A percentile compares a stretch with the other conserved stretches of the same genome.
Evolutionary conservation across 2,329 filamentous ascomycete genomes (phyloP).

Genomic region (Fusarium sp.): DNA sequence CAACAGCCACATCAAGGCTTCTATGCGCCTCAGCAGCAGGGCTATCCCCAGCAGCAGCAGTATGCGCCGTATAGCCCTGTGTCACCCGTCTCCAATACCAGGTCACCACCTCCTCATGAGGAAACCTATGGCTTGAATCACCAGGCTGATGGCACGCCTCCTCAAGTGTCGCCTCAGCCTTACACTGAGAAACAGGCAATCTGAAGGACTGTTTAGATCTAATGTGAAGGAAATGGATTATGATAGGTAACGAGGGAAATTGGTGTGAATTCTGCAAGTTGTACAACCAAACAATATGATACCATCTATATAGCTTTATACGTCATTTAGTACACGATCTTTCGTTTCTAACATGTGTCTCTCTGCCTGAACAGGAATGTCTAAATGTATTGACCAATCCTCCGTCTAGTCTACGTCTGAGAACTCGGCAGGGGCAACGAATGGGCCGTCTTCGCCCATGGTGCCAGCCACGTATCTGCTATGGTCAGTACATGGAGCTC

Average conservation of each 20-base stretch:
- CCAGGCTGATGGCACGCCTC: slow-evolving; percentile 51
- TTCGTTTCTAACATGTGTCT: not conserved
- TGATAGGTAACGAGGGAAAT: not conserved
- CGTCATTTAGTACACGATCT: not conserved
- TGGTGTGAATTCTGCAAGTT: not conserved
- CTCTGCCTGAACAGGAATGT: not conserved
- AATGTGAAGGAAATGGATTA: not conserved
- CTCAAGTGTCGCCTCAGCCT: slow-evolving; percentile 32
- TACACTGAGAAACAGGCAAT: slow-evolving; percentile 44
- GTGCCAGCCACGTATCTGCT: slow-evolving; percentile 61
- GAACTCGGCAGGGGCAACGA: slow-evolving; percentile 55
- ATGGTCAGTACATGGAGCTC: not conserved
- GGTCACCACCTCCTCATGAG: slow-evolving; percentile 48
- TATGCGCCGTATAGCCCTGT: not conserved
- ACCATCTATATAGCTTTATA: slow-evolving; percentile 37
- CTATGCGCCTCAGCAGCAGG: slow-evolving; percentile 6
- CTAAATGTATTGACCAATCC: not conserved
- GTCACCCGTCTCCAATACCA: slow-evolving; percentile 11
- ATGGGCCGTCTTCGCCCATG: slow-evolving; percentile 55
- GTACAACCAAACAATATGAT: slow-evolving; percentile 31
- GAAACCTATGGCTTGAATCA: slow-evolving; percentile 52
- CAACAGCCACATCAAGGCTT: slow-evolving; percentile 5
- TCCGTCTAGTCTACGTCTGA: slow-evolving; percentile 53
- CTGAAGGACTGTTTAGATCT: not conserved
- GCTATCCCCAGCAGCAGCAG: slow-evolving; percentile 9